Evolutionary conservation across 1,139 yeast species (phyloP), one percentile per base, ranked within the genome.

Genomic region (Pichia sp.): DNA sequence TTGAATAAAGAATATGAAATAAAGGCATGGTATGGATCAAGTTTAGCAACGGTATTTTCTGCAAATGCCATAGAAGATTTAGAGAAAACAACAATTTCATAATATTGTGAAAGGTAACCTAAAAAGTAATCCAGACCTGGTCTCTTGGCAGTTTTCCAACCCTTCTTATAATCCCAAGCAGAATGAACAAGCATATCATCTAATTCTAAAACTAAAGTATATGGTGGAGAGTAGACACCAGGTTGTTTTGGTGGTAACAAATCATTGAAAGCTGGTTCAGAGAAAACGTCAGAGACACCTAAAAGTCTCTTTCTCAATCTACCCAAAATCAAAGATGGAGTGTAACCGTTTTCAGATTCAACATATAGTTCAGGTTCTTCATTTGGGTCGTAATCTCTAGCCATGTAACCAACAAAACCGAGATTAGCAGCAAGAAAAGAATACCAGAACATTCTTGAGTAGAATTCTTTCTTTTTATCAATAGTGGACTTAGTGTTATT

Each of bases 141-240:
- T 70, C 99, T 85, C 73, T 94, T 94, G 39, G 95, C 97, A 27
- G 97, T 92, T 69, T 95, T 81, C 99, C 99, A 92, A 44, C 98
- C 98, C 61, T 81, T 75, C 64, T 86, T 80, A 55, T 88, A 80
- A 49, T 85, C 79, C 98, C 98, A 92, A 50, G 83, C 86, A 40
- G 95, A 82, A 65, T 92, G 96, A 50, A 90, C 79, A 62, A 92
- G 75, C 51, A 92, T 71, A 61, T 92, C 98, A 56, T 92, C 98
- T 58, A 92, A 74, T 29, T 88, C 83, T 54, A 92, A 67, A 5
- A 92, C 97, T 55, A 92, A 72, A 3, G 99, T 92, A 62, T 85
- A 69, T 36, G 97, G 96, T 61, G 96, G 83, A 61, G 92, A 85
- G 65, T 90, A 92, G 46, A 95, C 95, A 58, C 87, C 95, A 7